A percentile compares a stretch with the other conserved stretches of the same genome.
phyloP scores from a whole-genome alignment of 2,329 filamentous ascomycete genomes.

The Talaromyces sp. region DNA sequence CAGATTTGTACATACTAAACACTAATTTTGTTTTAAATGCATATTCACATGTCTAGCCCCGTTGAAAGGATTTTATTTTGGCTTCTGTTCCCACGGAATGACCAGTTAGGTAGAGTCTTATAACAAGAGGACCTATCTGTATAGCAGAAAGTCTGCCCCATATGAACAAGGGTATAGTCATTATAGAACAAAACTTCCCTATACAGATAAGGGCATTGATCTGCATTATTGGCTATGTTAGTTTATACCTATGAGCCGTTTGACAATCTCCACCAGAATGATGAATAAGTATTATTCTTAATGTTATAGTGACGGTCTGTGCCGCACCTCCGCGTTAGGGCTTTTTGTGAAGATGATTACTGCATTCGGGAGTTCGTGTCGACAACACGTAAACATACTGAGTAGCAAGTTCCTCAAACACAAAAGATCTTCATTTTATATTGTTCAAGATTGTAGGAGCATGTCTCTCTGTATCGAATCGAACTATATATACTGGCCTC shows the following conservation, averaged over 20 bases:
- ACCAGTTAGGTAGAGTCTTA: not conserved
- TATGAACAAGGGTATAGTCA: not conserved
- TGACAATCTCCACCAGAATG: not conserved
- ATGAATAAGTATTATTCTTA: not conserved
- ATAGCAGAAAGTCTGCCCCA: not conserved
- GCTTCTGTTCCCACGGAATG: not conserved
- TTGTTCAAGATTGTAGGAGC: not conserved
- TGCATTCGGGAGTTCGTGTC: not conserved
- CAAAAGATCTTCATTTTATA: not conserved
- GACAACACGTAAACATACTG: not conserved
- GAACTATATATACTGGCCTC: not conserved
- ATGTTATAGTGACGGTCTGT: not conserved
- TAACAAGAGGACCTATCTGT: not conserved
- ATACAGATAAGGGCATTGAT: not conserved
- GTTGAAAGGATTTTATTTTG: not conserved
- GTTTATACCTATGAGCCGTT: not conserved
- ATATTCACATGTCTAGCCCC: not conserved
- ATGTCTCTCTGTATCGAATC: not conserved
- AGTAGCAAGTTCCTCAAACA: not conserved
- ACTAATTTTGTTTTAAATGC: not conserved
- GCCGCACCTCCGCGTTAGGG: not conserved
- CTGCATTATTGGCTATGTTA: not conserved
- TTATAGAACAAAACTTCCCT: not conserved
- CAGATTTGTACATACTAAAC: not conserved
- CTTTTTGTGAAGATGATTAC: not conserved